Evolutionary conservation across 176 grass and related monocot species (phyloP).

Genomic region (Miscanthus lutarioriparius): DNA sequence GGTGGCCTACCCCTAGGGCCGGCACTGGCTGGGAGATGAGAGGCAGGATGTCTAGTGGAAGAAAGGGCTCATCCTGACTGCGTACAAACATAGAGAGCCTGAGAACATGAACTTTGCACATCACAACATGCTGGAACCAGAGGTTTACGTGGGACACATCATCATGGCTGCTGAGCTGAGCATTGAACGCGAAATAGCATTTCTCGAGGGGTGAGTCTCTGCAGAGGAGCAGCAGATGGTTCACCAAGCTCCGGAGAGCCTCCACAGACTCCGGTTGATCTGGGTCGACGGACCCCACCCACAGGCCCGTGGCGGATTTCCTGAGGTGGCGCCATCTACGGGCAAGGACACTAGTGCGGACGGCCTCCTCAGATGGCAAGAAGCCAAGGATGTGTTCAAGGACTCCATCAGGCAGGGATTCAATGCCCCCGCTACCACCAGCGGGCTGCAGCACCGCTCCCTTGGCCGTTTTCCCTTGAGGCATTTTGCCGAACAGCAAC

Average conservation of each 20-base stretch:
- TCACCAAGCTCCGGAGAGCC: not conserved
- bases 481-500: not conserved
- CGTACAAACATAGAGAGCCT: too few relatives aligned
- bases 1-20: too few relatives aligned
- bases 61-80: too few relatives aligned
- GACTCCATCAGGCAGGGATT: not conserved
- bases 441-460: not conserved
- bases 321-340: constrained; percentile 9
- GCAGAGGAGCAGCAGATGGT: not conserved
- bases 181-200: not conserved
- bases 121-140: too few relatives aligned
- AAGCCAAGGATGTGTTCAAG: not conserved
- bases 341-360: not conserved
- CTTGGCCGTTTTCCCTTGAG: not conserved
- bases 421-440: not conserved
- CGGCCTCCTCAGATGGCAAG: not conserved
- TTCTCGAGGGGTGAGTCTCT: not conserved
- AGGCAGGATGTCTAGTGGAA: too few relatives aligned
- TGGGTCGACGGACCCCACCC: not conserved
- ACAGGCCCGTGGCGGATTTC: not conserved
- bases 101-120: too few relatives aligned
- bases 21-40: too few relatives aligned
- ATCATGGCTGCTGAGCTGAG: too few relatives aligned
- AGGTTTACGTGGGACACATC: too few relatives aligned
- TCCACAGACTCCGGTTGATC: not conserved